A percentile compares a stretch with the other conserved stretches of the same genome.
phyloP scores from a whole-genome alignment of 495 filamentous ascomycete species.

The Rhizodiscina lignyota region DNA sequence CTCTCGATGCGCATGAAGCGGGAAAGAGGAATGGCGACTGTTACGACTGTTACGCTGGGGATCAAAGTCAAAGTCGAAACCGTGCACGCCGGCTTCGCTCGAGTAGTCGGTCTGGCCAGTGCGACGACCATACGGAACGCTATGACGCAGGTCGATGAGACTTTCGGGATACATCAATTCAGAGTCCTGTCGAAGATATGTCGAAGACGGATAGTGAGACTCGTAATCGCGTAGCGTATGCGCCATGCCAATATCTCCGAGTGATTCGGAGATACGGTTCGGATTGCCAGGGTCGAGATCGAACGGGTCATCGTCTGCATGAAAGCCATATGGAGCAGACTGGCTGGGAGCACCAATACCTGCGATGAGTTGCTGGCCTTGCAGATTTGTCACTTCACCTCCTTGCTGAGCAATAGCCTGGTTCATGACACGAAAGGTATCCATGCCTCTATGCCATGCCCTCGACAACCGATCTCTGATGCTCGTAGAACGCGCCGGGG shows the following conservation, averaged over 20 bases:
- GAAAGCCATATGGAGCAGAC: too few species aligned
- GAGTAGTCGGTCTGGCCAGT: slow-evolving; percentile 2
- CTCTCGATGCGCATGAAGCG: slow-evolving; percentile 1
- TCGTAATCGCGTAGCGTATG: too few species aligned
- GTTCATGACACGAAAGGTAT: too few species aligned
- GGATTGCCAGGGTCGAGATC: not conserved
- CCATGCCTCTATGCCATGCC: not conserved
- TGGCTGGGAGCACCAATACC: not conserved
- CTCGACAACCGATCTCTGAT: not conserved
- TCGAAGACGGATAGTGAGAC: slow-evolving; percentile 9
- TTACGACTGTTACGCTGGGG: not conserved
- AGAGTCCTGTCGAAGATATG: slow-evolving; percentile 2
- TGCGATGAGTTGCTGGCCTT: not conserved
- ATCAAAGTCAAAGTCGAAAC: too few species aligned
- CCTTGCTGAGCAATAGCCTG: too few species aligned
- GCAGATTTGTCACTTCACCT: not conserved
- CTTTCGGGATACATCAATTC: too few species aligned
- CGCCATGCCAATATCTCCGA: not conserved
- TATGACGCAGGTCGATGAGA: slow-evolving; percentile 4
- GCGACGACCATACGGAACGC: not conserved
- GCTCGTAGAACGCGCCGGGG: too few species aligned
- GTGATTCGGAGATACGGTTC: not conserved
- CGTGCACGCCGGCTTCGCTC: not conserved
- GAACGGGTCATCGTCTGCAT: too few species aligned
- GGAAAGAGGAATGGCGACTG: slow-evolving; percentile 3